phyloP scores from a whole-genome alignment of 805 yeast species.

The Yarrowia phangngaensis region DNA sequence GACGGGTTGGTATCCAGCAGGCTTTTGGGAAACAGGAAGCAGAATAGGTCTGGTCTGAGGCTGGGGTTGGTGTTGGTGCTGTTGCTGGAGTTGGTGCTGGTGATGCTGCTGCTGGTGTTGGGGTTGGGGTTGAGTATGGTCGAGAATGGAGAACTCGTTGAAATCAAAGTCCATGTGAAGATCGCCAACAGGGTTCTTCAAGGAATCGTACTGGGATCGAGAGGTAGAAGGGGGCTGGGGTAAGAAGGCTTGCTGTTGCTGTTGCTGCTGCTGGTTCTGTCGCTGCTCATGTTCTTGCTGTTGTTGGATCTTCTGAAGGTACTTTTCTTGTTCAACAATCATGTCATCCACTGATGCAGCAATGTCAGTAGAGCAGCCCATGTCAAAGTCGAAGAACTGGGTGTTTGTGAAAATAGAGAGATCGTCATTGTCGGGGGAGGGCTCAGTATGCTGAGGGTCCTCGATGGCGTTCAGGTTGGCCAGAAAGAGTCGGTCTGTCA shows the following conservation, averaged over 20 bases:
- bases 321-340: conserved; percentile 43
- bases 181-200: conserved; percentile 17
- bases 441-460: conserved; percentile 25
- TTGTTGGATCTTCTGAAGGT: conserved; percentile 36
- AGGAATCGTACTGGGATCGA: conserved; percentile 19
- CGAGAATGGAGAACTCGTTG: conserved; percentile 24
- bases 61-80: not conserved
- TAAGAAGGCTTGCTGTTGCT: conserved; percentile 18
- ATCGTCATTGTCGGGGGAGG: conserved; percentile 38
- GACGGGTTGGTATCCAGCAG: conserved; percentile 9
- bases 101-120: conserved; percentile 25
- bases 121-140: not conserved
- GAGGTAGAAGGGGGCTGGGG: conserved; percentile 18
- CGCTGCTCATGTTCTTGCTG: conserved; percentile 27
- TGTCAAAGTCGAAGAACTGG: conserved; percentile 45
- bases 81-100: conserved; percentile 1
- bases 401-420: conserved; percentile 44
- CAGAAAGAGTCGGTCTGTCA: conserved; percentile 23
- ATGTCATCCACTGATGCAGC: conserved; percentile 43
- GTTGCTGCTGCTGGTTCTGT: conserved; percentile 20
- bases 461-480: conserved; percentile 29
- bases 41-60: conserved; percentile 6
- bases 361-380: conserved; percentile 45
- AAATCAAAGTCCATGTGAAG: conserved; percentile 25
- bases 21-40: conserved; percentile 15